phyloP scores from a whole-genome alignment of 1,284 basidiomycete species.

The Ustilago nuda region DNA sequence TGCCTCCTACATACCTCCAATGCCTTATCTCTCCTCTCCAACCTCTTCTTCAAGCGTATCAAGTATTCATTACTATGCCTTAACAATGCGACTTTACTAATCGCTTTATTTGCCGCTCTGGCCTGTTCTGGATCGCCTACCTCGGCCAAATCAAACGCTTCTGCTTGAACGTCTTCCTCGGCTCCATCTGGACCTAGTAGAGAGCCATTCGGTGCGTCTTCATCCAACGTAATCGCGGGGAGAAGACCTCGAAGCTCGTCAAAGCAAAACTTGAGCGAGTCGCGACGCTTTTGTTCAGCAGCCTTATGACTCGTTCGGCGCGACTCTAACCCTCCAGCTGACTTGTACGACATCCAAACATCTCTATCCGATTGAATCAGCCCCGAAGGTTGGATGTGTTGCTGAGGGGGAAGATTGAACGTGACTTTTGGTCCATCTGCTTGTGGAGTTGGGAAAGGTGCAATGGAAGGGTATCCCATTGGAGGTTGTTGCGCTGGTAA shows the following conservation, averaged over 20 bases:
- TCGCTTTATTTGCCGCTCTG: slow-evolving; percentile 75
- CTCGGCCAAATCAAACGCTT: slow-evolving; percentile 54
- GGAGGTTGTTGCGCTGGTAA: slow-evolving; percentile 9
- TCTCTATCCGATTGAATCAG: slow-evolving; percentile 54
- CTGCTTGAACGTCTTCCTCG: slow-evolving; percentile 58
- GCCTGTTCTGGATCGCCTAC: slow-evolving; percentile 51
- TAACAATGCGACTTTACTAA: slow-evolving; percentile 91
- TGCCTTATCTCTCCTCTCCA: slow-evolving; percentile 85
- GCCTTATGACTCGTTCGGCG: slow-evolving; percentile 94
- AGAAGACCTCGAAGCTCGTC: slow-evolving; percentile 90
- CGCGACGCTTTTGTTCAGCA: slow-evolving; percentile 95
- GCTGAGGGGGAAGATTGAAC: slow-evolving; percentile 36
- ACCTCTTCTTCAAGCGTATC: slow-evolving; percentile 78
- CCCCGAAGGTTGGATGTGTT: slow-evolving; percentile 47
- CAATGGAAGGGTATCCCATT: slow-evolving; percentile 31
- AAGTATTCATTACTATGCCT: slow-evolving; percentile 91
- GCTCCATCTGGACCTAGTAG: slow-evolving; percentile 64
- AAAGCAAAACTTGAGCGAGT: slow-evolving; percentile 94
- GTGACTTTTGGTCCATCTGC: slow-evolving; percentile 37
- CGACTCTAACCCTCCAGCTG: slow-evolving; percentile 68
- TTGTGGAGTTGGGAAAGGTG: slow-evolving; percentile 25
- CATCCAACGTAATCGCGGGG: slow-evolving; percentile 72
- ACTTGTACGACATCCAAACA: slow-evolving; percentile 56
- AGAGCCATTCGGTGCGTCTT: slow-evolving; percentile 64
- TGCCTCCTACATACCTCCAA: slow-evolving; percentile 79